Conservation (phyloP, 352 stramenopile species). For the Phytophthora pseudosyringae region DNA sequence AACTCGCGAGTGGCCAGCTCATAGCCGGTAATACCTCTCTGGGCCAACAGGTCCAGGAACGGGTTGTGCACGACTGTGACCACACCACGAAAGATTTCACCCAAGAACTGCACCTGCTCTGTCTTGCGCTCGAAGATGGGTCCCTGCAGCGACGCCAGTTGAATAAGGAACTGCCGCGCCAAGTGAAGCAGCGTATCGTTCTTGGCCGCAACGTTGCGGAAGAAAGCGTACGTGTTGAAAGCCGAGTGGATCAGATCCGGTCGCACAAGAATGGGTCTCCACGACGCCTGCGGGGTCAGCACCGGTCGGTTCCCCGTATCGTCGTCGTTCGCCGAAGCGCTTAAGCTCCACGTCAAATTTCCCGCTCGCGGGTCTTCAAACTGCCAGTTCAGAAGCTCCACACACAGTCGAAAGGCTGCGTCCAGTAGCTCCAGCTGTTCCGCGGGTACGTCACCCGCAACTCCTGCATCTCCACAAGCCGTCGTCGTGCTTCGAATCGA, state of each 20-base stretch:
- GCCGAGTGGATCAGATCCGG: constrained; percentile 83
- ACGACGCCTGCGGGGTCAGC: constrained; percentile 67
- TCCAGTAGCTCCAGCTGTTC: constrained; percentile 82
- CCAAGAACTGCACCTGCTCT: constrained; percentile 71
- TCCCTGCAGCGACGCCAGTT: constrained; percentile 77
- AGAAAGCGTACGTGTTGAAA: constrained; percentile 88
- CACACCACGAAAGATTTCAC: constrained; percentile 75
- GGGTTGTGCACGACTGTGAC: constrained; percentile 67
- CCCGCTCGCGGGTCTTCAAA: constrained; percentile 57
- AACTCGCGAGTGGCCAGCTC: constrained; percentile 81
- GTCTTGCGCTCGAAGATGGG: constrained; percentile 70
- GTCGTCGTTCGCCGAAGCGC: constrained; percentile 37
- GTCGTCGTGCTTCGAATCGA: constrained; percentile 73
- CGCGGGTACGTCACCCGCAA: constrained; percentile 43
- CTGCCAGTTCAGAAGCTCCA: constrained; percentile 86
- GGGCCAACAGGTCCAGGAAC: constrained; percentile 76
- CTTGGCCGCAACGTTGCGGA: constrained; percentile 67
- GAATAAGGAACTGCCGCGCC: constrained; percentile 79
- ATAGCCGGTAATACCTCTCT: constrained; percentile 64
- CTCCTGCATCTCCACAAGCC: constrained; percentile 36
- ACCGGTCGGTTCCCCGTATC: constrained; percentile 42
- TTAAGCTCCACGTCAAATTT: constrained; percentile 78
- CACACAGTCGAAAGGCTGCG: constrained; percentile 73
- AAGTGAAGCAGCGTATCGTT: constrained; percentile 82
- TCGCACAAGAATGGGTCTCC: constrained; percentile 72